A percentile compares a stretch with the other conserved stretches of the same genome.
These are phyloP conservation scores for Colletotrichum trifolii DNA, from an alignment of 2,329 filamentous ascomycete species.

Conservation along the genomic window DNA sequence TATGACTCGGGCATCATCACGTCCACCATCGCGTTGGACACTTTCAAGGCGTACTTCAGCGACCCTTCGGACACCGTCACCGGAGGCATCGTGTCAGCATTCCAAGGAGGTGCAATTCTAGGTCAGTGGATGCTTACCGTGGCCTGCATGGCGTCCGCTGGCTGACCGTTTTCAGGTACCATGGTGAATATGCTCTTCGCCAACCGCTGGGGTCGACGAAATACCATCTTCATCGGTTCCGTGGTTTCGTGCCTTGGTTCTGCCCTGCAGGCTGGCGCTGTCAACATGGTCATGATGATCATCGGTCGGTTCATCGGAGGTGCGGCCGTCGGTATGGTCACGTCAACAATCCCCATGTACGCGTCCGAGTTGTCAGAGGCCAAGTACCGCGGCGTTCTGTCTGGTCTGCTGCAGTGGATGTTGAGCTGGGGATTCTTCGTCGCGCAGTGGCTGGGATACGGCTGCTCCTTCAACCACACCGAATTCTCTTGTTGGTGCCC, in stretches of 20 bases:
- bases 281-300: slow-evolving; percentile 56
- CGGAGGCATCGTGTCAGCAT: slow-evolving; percentile 43
- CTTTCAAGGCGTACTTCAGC: slow-evolving; percentile 53
- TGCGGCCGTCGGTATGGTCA: slow-evolving; percentile 58
- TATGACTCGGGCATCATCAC: slow-evolving; percentile 61
- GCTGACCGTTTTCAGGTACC: slow-evolving; percentile 20
- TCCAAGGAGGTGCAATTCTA: slow-evolving; percentile 43
- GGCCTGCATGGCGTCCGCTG: no score
- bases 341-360: slow-evolving; percentile 58
- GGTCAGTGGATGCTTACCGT: background rate
- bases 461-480: slow-evolving; percentile 42
- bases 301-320: slow-evolving; percentile 61
- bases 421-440: slow-evolving; percentile 54
- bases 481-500: slow-evolving; percentile 44
- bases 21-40: slow-evolving; percentile 41
- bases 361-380: slow-evolving; percentile 54
- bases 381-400: slow-evolving; percentile 50
- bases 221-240: slow-evolving; percentile 45
- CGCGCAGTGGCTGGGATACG: slow-evolving; percentile 49
- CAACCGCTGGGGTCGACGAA: slow-evolving; percentile 43
- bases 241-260: slow-evolving; percentile 45
- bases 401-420: slow-evolving; percentile 57
- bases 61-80: slow-evolving; percentile 45
- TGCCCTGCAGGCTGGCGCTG: slow-evolving; percentile 46
- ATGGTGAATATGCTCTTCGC: slow-evolving; percentile 46